A percentile compares a stretch with the other conserved stretches of the same genome.
phyloP scores from a whole-genome alignment of 1,139 yeast genomes.

The Magnusiomyces sp. region DNA sequence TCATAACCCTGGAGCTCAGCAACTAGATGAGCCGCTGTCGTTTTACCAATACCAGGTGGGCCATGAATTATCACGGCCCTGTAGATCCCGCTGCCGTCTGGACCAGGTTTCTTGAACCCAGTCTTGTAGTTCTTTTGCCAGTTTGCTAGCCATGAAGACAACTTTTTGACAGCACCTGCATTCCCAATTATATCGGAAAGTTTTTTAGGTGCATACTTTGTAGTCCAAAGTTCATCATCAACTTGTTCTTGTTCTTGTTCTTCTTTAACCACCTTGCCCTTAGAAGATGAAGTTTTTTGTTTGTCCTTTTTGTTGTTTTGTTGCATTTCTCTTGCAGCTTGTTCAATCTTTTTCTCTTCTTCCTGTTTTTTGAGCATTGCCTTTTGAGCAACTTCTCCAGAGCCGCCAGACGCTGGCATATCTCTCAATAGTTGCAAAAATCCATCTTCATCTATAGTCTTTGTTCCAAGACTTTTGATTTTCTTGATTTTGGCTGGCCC shows the following conservation, averaged over 20 bases:
- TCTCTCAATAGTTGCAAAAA: conserved; percentile 60
- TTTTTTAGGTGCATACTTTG: conserved; percentile 77
- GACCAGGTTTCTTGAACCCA: conserved; percentile 49
- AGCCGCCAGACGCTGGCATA: conserved; percentile 94
- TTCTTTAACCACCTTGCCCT: conserved; percentile 1
- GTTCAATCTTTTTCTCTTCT: conserved; percentile 48
- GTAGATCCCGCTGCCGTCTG: conserved; percentile 50
- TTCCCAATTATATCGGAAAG: conserved; percentile 83
- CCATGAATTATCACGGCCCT: conserved; percentile 86
- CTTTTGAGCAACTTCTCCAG: conserved; percentile 63
- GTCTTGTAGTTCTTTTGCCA: conserved; percentile 58
- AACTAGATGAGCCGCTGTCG: conserved; percentile 80
- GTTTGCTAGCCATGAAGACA: conserved; percentile 64
- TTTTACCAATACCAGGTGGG: conserved; percentile 96
- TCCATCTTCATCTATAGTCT: conserved; percentile 83
- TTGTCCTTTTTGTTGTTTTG: conserved; percentile 30
- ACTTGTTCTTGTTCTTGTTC: neutral
- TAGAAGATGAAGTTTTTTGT: conserved; percentile 19
- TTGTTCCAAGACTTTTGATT: conserved; percentile 61
- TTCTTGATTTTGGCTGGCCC: conserved; percentile 91
- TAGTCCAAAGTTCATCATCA: conserved; percentile 60
- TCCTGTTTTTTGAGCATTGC: conserved; percentile 62
- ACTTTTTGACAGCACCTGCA: conserved; percentile 59
- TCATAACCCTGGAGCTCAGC: conserved; percentile 75
- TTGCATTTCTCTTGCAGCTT: conserved; percentile 40